Evolutionary conservation across 495 filamentous ascomycete species (phyloP).

Genomic region (Hypoxylon subgilvum): DNA sequence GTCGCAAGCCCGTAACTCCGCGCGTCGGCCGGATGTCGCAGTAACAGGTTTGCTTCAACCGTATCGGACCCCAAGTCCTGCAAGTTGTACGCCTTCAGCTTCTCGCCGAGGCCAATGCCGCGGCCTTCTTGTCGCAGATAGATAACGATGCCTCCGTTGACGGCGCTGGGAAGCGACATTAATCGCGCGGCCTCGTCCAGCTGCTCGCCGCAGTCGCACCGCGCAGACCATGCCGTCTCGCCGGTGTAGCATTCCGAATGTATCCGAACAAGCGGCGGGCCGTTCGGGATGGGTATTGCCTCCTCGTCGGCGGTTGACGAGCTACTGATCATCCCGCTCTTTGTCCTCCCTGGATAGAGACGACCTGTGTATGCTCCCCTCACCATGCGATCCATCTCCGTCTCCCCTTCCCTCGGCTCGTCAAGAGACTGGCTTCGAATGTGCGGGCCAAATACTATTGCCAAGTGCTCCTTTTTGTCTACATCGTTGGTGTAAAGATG

Average conservation of each 20-base stretch:
- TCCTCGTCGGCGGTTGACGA: constrained; percentile 17
- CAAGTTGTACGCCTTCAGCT: constrained; percentile 96
- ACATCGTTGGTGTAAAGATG: constrained; percentile 92
- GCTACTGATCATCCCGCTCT: constrained; percentile 58
- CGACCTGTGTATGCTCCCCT: constrained; percentile 89
- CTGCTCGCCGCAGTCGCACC: constrained; percentile 98
- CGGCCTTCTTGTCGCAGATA: constrained; percentile 96
- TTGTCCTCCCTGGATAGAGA: constrained; percentile 82
- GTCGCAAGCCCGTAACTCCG: constrained; percentile 93
- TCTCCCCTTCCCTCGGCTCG: constrained; percentile 80
- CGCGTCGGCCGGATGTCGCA: constrained; percentile 93
- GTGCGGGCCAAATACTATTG: constrained; percentile 90
- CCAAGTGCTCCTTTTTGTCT: constrained; percentile 94
- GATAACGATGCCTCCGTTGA: constrained; percentile 84
- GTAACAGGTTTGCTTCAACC: constrained; percentile 89
- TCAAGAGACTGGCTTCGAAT: constrained; percentile 85
- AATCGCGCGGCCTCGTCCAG: constrained; percentile 93
- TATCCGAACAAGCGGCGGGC: constrained; percentile 81
- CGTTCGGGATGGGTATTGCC: background rate
- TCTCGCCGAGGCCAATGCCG: constrained; percentile 91
- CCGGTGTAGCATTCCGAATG: constrained; percentile 99
- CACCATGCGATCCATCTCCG: constrained; percentile 95
- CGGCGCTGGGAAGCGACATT: constrained; percentile 78
- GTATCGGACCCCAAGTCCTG: constrained; percentile 96
- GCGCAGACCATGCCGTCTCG: constrained; percentile 95